Evolutionary conservation across 169 alveolate genomes (phyloP), one percentile per base, ranked within the genome.

Genomic region (Plasmodium berghei): DNA sequence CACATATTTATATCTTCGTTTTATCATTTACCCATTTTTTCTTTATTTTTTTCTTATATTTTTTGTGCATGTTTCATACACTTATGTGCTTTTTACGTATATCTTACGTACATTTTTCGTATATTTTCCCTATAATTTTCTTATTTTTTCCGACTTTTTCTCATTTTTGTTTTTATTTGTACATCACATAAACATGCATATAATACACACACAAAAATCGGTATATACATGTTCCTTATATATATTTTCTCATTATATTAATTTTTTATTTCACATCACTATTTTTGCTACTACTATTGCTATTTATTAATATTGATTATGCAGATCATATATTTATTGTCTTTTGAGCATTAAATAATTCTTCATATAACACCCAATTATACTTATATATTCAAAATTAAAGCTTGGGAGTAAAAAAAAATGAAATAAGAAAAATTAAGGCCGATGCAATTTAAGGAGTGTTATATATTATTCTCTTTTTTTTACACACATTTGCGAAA

Each of bases 91-190:
- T 14, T 52, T 34, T 34, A 34, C 8, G 42, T 34, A 34, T 28
- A 28, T 28, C 40, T 28, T 28, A 1, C 40, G 40, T 28, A 28
- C 40, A 28, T 28, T 28, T 28, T 62, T 12, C 10, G n/a, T 12
- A 9, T 14, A 63, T 22, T 26, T 28, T 26, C 16, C 16, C 40
- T 28, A 63, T 63, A 26, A 9, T 63, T 14, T 28, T 22, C 16
- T 63, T 63, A 5, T 61, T 22, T 61, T 61, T 61, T 61, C 14
- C 34, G 24, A 26, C 26, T 28, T 63, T 61, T 20, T 61, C 26
- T 61, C 26, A 20, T 28, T 63, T 63, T 63, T 18, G 64, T 18
- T 56, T 56, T 56, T 10, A 56, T 18, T 56, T 56, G 42, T 34
- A 34, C 3, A 34, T 34, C 8, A 34, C 42, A 34, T 34, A 34